Evolutionary conservation across 1,284 basidiomycete genomes (phyloP), one percentile per base, ranked within the genome.

Genomic region (Microbotryum violaceum): DNA sequence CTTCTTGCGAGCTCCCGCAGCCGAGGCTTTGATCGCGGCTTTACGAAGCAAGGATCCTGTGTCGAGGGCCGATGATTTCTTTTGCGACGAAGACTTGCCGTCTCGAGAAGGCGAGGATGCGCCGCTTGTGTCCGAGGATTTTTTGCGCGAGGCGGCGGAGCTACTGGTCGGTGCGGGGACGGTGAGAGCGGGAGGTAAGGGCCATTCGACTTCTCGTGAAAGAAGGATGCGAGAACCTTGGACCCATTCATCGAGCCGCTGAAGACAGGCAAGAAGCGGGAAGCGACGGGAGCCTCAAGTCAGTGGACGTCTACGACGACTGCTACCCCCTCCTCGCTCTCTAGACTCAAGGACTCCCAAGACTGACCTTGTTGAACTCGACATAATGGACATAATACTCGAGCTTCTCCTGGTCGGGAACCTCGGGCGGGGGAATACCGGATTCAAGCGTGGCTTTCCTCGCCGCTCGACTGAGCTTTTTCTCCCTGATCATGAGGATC

Each of bases 301-400:
- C 37, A 42, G 37, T 14, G 14, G 14, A 37, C 37, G 37, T 37
- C 37, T n/a, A n/a, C n/a, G 48, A 49, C 48, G 27, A 27, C 48
- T 12, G 21, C 18, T 23, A 18, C 48, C 10, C 10, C 10, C 23
- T 18, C 14, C 16, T 49, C 3, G 27, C 48, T 49, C 48, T 14
- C 37, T 10, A 70, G 68, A 62, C 31, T 72, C 70, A 61, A 71
- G 70, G 53, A 71, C 71, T 61, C 37, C 18, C n/a, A n/a, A 12
- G 49, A 42, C 60, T 46, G 48, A 71, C 71, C 71, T 97, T 96
- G 80, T 97, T 97, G 81, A 96, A 97, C 70, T 90, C 85, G 72
- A 94, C 89, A 85, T 93, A 97, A 74, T 97, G 93, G 45, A 96
- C 89, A 74, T 97, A 97, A 80, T 87, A 97, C 76, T 97, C 92